Percentiles rank a stretch among this genome's conserved stretches.
Evolutionary conservation across 768 basidiomycete species (phyloP).

Genomic region (Boletus eberwhitei): DNA sequence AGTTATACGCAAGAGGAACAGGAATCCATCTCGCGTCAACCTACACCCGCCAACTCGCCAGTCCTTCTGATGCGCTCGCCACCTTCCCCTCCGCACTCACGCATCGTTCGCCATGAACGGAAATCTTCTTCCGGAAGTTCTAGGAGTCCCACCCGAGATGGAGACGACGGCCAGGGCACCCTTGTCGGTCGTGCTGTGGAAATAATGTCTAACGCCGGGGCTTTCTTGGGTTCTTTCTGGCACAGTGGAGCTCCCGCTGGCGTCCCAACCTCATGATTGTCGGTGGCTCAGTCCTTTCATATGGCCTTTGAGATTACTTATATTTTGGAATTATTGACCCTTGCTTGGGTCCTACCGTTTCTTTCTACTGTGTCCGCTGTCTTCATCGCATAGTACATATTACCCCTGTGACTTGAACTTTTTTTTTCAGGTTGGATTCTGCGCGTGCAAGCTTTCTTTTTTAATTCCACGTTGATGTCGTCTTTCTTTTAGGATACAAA

Average conservation of each 20-base stretch:
- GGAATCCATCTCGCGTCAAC: constrained; percentile 39
- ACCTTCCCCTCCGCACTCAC: constrained; percentile 4
- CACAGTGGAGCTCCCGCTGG: constrained; percentile 24
- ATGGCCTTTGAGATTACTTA: constrained; percentile 21
- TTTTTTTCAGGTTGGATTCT: constrained; percentile 11
- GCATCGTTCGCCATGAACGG: constrained; percentile 12
- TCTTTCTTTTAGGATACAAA: constrained; percentile 23
- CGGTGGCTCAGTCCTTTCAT: neutral
- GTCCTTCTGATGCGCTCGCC: constrained; percentile 32
- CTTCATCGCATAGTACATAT: constrained; percentile 22
- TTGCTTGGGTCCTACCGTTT: constrained; percentile 15
- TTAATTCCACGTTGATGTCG: no score
- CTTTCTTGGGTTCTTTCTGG: constrained; percentile 68
- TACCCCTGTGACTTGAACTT: constrained; percentile 27
- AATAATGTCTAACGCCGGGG: constrained; percentile 77
- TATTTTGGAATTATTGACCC: constrained; percentile 31
- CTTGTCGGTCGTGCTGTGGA: constrained; percentile 66
- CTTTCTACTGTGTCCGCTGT: neutral
- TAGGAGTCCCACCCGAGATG: constrained; percentile 25
- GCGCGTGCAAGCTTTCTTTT: constrained; percentile 2
- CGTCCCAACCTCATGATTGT: constrained; percentile 20
- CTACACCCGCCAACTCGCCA: constrained; percentile 66
- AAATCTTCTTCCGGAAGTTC: constrained; percentile 18
- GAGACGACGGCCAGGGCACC: constrained; percentile 35
- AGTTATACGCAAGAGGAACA: constrained; percentile 32